Conservation (phyloP, 345 rosid genomes). For the Lepidium aucheri region DNA sequence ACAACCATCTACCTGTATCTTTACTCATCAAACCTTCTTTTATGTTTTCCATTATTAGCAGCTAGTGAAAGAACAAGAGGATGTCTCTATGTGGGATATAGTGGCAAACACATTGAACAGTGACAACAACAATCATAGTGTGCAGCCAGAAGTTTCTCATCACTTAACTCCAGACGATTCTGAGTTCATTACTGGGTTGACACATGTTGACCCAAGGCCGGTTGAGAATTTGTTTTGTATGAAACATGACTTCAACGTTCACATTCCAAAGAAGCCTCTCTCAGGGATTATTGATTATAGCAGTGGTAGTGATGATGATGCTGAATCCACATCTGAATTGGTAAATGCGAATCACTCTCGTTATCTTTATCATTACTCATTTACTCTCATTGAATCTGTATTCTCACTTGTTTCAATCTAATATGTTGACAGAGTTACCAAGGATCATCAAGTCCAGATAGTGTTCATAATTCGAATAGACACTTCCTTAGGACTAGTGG, state of each 20-base stretch:
- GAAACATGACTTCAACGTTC: not conserved
- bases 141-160: not conserved
- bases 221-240: not conserved
- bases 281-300: not conserved
- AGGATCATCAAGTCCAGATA: not conserved
- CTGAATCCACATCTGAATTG: not conserved
- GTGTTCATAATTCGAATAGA: not conserved
- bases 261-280: constrained; percentile 11
- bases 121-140: too few species aligned
- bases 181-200: not conserved
- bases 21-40: not conserved
- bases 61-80: not conserved
- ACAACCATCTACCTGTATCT: not conserved
- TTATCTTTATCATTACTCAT: too few species aligned
- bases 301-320: not conserved
- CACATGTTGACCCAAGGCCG: not conserved
- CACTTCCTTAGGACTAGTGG: not conserved
- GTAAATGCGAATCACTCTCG: not conserved
- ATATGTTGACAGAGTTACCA: not conserved
- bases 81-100: not conserved
- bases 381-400: not conserved
- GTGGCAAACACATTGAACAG: not conserved
- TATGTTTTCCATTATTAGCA: not conserved
- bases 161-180: not conserved
- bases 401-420: not conserved